Evolutionary conservation across 768 basidiomycete species (phyloP).

Genomic region (Kwoniella heveanensis): DNA sequence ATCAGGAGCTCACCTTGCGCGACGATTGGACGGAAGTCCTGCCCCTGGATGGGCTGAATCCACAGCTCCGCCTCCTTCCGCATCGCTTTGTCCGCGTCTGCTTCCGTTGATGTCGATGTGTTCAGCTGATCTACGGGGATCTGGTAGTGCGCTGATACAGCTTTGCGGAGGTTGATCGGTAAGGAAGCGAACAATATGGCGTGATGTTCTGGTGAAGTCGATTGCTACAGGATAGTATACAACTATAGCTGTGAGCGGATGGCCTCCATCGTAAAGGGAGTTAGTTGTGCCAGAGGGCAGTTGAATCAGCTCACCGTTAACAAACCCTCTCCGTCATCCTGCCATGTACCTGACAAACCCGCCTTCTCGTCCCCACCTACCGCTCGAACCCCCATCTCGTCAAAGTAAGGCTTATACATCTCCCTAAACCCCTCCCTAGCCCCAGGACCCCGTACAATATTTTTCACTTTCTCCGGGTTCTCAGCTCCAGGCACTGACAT

Average conservation of each 20-base stretch:
- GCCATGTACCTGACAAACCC: constrained; percentile 11
- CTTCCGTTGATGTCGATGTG: background rate
- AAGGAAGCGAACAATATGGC: constrained; percentile 76
- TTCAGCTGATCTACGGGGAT: background rate
- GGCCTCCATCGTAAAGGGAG: too few relatives aligned
- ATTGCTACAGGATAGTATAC: too few relatives aligned
- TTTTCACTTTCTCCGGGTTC: constrained; percentile 89
- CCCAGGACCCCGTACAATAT: constrained; percentile 80
- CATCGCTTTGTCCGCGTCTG: background rate
- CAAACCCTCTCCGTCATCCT: constrained; percentile 27
- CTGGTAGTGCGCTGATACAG: constrained; percentile 8
- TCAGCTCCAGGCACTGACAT: constrained; percentile 87
- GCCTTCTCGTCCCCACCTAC: constrained; percentile 7
- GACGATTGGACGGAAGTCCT: constrained; percentile 51
- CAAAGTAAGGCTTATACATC: constrained; percentile 65
- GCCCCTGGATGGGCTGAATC: constrained; percentile 59
- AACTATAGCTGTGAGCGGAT: too few relatives aligned
- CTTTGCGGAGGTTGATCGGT: constrained; percentile 65
- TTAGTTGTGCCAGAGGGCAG: too few relatives aligned
- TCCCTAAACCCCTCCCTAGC: constrained; percentile 74
- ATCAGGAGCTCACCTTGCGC: constrained; percentile 47
- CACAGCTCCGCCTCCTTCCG: constrained; percentile 74
- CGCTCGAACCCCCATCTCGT: constrained; percentile 60
- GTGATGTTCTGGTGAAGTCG: constrained; percentile 67
- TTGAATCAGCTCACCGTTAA: constrained; percentile 31